Percentiles rank a stretch among this genome's conserved stretches.
These are phyloP conservation scores for Cylindrodendrum hubeiense DNA, from an alignment of 2,329 filamentous ascomycete species.

Conservation along the genomic window DNA sequence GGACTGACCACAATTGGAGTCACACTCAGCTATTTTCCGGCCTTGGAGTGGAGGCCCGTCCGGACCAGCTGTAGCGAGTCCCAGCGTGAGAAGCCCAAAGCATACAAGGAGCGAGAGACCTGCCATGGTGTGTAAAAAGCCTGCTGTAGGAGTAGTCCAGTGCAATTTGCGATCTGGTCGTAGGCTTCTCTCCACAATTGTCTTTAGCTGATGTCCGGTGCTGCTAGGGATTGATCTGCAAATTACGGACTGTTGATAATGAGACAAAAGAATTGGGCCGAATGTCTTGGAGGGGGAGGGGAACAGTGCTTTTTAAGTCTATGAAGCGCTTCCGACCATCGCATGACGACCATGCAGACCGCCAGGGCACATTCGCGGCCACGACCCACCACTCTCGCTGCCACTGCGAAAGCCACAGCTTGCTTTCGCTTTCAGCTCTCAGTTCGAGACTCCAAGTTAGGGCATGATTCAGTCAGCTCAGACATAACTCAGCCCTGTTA, in stretches of 20 bases:
- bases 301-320: neutral
- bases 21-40: neutral
- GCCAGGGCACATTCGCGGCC: neutral
- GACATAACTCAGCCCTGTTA: neutral
- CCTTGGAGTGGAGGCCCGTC: neutral
- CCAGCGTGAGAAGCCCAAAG: neutral
- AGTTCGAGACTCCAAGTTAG: neutral
- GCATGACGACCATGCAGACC: neutral
- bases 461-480: neutral
- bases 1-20: neutral
- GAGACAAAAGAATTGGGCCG: neutral
- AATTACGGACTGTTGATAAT: neutral
- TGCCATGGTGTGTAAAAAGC: neutral
- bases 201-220: neutral
- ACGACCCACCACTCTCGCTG: neutral
- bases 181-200: neutral
- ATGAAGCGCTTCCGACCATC: neutral
- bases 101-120: neutral
- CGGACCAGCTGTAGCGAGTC: neutral
- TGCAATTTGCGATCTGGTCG: neutral
- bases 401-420: neutral
- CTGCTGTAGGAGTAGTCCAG: neutral
- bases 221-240: neutral
- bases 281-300: neutral
- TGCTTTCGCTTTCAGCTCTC: neutral